Evolutionary conservation across 345 rosid species (phyloP).

Genomic region (Populus euphratica): DNA sequence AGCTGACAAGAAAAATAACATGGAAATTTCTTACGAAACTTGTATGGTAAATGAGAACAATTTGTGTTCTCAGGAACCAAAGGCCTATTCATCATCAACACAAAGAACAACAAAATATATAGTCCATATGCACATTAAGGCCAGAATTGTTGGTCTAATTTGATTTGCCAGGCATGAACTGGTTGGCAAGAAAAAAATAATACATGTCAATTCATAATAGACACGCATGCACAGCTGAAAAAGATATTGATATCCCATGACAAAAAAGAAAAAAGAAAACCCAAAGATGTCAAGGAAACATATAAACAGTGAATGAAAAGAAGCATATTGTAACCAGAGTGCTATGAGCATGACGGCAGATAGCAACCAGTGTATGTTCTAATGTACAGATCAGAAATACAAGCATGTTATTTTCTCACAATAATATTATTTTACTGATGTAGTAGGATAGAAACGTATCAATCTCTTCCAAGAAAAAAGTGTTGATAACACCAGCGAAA

Average conservation of each 20-base stretch:
- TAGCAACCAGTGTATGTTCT: background rate
- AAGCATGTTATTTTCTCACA: background rate
- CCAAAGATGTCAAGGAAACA: background rate
- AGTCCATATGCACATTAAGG: background rate
- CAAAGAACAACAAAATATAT: background rate
- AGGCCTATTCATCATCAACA: background rate
- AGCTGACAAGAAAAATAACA: background rate
- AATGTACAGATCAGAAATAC: background rate
- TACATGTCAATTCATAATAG: background rate
- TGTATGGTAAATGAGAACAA: background rate
- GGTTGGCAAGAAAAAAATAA: background rate
- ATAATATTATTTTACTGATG: background rate
- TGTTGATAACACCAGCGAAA: background rate
- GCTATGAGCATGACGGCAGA: background rate
- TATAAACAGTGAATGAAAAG: background rate
- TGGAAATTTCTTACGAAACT: background rate
- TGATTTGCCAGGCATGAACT: background rate
- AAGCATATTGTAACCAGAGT: background rate
- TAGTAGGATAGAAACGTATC: background rate
- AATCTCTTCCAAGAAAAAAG: background rate
- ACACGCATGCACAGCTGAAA: background rate
- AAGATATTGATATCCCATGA: background rate
- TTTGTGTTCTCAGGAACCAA: background rate
- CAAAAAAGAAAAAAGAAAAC: background rate
- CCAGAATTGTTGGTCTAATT: background rate